These are phyloP conservation scores for Zanthoxylum bungeanum DNA, from an alignment of 345 rosid species.

Conservation along the genomic window DNA sequence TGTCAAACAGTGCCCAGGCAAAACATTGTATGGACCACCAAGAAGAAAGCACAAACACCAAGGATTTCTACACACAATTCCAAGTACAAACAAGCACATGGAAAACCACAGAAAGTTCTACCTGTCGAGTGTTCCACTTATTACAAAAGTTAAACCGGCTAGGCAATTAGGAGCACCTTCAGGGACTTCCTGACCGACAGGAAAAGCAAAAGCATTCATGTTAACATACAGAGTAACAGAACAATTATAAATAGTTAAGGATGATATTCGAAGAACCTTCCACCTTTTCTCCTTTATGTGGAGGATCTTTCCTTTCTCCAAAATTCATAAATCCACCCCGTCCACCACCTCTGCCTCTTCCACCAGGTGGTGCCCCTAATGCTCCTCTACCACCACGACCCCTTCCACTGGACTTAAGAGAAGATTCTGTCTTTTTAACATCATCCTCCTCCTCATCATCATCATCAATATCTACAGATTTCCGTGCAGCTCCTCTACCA, in stretches of 20 bases:
- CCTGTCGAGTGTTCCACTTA: conserved; percentile 99
- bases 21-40: neutral
- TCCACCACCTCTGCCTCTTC: conserved; percentile 94
- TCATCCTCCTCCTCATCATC: conserved; percentile 63
- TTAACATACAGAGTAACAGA: conserved; percentile 10
- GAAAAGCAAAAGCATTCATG: conserved; percentile 18
- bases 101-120: conserved; percentile 24
- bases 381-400: conserved; percentile 84
- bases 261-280: neutral
- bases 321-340: conserved; percentile 90
- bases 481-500: conserved; percentile 76
- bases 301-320: conserved; percentile 98
- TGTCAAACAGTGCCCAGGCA: neutral
- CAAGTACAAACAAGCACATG: conserved; percentile 2
- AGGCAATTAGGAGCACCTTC: conserved; percentile 91
- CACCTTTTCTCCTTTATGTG: conserved; percentile 99
- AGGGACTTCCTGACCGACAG: conserved; percentile 84
- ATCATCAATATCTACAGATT: too few relatives aligned
- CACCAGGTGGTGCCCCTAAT: conserved; percentile 53
- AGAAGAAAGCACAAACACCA: neutral
- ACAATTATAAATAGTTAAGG: neutral
- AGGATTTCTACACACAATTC: neutral
- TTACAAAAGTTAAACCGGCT: conserved; percentile 84
- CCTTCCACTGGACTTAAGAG: conserved; percentile 67
- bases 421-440: conserved; percentile 48